These are phyloP conservation scores for Ascocoryne sarcoides DNA, from an alignment of 2,329 filamentous ascomycete species.

Conservation along the genomic window DNA sequence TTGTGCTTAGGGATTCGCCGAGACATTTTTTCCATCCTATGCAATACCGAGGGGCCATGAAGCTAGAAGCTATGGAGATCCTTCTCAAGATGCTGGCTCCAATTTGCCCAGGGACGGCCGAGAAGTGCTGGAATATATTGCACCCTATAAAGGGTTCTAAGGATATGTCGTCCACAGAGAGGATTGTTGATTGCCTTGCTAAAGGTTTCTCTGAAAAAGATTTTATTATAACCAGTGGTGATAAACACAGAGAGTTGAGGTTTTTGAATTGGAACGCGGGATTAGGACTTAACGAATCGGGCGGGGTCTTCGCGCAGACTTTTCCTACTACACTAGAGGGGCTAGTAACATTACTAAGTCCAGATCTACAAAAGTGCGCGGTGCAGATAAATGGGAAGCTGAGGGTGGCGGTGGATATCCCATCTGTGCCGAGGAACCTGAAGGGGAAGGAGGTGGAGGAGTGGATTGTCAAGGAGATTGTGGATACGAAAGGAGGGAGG, in stretches of 20 bases:
- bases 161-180: neutral
- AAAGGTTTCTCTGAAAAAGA: neutral
- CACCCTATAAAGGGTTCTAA: constrained; percentile 16
- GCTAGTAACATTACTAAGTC: constrained; percentile 40
- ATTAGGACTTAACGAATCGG: constrained; percentile 14
- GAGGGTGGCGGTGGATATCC: constrained; percentile 58
- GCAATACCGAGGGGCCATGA: constrained; percentile 26
- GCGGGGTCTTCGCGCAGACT: constrained; percentile 32
- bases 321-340: constrained; percentile 51
- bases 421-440: constrained; percentile 37
- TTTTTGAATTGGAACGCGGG: neutral
- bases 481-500: constrained; percentile 51
- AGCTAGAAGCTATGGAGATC: constrained; percentile 37
- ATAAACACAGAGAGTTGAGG: too few species aligned
- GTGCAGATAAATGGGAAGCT: constrained; percentile 78
- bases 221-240: neutral
- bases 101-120: constrained; percentile 69
- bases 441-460: constrained; percentile 38
- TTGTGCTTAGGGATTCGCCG: neutral
- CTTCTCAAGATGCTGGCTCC: constrained; percentile 70
- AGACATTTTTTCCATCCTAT: neutral
- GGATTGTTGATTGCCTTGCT: neutral
- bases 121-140: constrained; percentile 68
- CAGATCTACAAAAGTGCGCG: constrained; percentile 46
- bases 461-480: constrained; percentile 54